Evolutionary conservation across 148 eudicot genomes (phyloP), one percentile per base, ranked within the genome.

Genomic region (Chenopodium suecicum): DNA sequence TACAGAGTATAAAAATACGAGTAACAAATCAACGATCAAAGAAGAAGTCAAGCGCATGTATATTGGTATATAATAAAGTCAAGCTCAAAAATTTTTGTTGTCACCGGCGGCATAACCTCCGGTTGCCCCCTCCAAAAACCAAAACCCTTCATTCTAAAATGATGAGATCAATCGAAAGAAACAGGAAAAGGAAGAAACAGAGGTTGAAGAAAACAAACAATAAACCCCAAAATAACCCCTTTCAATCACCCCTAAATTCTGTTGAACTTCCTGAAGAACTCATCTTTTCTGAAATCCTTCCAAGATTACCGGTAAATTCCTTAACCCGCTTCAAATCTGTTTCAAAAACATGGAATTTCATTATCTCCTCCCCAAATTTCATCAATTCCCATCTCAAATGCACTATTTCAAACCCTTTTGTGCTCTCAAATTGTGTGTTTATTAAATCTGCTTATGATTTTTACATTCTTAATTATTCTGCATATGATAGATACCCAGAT

Each of bases 401-500:
- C 14, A 76, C 86, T 2, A 62, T 48, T 32, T 76, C 77, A 37
- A 84, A 84, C 74, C 83, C 80, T n/a, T 84, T 47, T 77, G 83
- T 84, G 9, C 83, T 83, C 74, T 76, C 75, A 7, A 71, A 65
- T 71, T 84, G 83, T 27, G 78, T 84, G 62, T 80, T 84, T 29
- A 84, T 84, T 7, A 80, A 66, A 27, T 76, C 86, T 2, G 60
- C 73, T 80, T 84, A 84, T 80, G 25, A 37, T 56, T 84, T 84
- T 67, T 84, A 84, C 31, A 80, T 84, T 9, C 83, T 84, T 67
- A 84, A 84, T 80, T 77, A 70, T 77, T 77, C 74, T 16, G 81
- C 86, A 71, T 84, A 84, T 80, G 81, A 80, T 44, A 50, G 74
- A 44, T 71, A n/a, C 83, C 81, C 83, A 76, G 68, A 70, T 84